Conservation (phyloP, 371 early-diverging fungal species). For the Apophysomyces ossiformis region DNA sequence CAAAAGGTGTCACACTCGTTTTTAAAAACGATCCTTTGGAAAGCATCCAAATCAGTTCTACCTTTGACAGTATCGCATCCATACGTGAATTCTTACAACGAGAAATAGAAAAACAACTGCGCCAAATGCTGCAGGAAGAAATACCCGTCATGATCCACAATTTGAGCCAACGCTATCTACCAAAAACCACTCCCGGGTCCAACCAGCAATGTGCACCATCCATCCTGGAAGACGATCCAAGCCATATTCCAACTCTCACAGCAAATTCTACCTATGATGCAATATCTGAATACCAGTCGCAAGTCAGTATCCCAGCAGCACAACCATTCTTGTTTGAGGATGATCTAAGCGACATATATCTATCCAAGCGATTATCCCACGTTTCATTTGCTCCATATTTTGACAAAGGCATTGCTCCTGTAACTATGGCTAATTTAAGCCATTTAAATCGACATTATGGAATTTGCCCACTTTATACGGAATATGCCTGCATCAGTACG, state of each 20-base stretch:
- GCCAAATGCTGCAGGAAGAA: slow-evolving; percentile 91
- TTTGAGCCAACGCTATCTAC: slow-evolving; percentile 60
- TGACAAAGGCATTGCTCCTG: slow-evolving; percentile 1
- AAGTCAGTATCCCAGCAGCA: neutral
- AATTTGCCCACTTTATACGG: slow-evolving; percentile 14
- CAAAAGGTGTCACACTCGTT: slow-evolving; percentile 91
- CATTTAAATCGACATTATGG: neutral
- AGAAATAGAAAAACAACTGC: slow-evolving; percentile 89
- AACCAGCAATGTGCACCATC: neutral
- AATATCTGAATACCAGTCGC: slow-evolving; percentile 4
- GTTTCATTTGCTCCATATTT: neutral
- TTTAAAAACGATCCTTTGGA: slow-evolving; percentile 98
- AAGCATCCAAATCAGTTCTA: slow-evolving; percentile 88
- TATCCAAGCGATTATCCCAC: neutral
- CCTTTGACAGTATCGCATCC: slow-evolving; percentile 90
- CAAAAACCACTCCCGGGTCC: neutral
- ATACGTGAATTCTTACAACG: slow-evolving; percentile 87
- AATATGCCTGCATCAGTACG: slow-evolving; percentile 13
- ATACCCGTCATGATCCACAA: slow-evolving; percentile 93
- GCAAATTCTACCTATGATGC: neutral
- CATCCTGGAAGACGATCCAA: neutral
- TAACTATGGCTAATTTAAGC: neutral
- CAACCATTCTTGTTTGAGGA: neutral
- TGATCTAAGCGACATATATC: neutral
- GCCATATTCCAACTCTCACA: slow-evolving; percentile 21